A percentile compares a stretch with the other conserved stretches of the same genome.
phyloP scores from a whole-genome alignment of 2,329 filamentous ascomycete species.

The Botryotinia narcissicola region DNA sequence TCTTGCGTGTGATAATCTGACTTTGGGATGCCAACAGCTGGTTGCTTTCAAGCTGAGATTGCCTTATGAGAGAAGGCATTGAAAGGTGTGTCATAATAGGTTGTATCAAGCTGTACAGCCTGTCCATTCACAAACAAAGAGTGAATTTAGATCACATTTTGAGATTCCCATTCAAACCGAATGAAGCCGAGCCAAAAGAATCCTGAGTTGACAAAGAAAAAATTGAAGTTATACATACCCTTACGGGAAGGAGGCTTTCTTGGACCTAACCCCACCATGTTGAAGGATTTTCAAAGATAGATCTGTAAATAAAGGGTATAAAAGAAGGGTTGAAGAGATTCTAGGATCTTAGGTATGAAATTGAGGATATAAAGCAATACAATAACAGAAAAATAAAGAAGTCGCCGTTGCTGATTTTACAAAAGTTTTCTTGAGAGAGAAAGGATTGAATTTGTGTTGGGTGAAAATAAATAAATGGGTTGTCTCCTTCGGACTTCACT shows the following conservation, averaged over 20 bases:
- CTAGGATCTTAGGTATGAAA: background rate
- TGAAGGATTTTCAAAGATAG: conserved; percentile 27
- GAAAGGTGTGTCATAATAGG: background rate
- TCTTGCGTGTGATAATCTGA: background rate
- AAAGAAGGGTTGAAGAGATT: background rate
- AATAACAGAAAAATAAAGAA: background rate
- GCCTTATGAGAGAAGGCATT: background rate
- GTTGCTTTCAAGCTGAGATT: background rate
- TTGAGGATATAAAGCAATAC: conserved; percentile 3
- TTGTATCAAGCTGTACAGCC: background rate
- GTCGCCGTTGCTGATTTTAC: background rate
- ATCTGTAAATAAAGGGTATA: background rate
- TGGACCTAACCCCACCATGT: conserved; percentile 63
- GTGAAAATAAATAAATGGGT: background rate
- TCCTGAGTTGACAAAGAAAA: background rate
- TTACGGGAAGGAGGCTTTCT: conserved; percentile 67
- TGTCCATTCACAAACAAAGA: background rate
- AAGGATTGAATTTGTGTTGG: conserved; percentile 1
- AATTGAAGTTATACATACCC: conserved; percentile 55
- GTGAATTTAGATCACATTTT: background rate
- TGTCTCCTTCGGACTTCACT: background rate
- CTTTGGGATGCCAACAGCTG: background rate
- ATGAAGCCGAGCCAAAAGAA: background rate
- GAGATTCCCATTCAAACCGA: background rate
- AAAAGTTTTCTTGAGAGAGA: background rate